Percentiles rank a stretch among this genome's conserved stretches.
These are phyloP conservation scores for Chamaecyparis obtusa DNA, from an alignment of 75 land plant species.

Conservation along the genomic window DNA sequence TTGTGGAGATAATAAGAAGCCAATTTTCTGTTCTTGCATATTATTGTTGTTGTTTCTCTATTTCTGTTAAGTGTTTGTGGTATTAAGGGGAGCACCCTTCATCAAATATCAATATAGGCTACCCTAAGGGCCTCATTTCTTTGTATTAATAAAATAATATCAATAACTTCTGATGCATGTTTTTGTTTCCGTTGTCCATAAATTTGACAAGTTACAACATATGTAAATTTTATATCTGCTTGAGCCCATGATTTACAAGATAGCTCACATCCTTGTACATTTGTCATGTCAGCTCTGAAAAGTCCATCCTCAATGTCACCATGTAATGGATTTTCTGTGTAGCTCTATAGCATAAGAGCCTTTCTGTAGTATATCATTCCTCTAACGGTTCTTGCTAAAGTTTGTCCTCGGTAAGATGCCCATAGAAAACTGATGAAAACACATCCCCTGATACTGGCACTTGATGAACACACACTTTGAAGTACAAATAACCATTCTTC, in stretches of 20 bases:
- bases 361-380: constrained; percentile 99
- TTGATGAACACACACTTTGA: too few relatives aligned
- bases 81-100: too few relatives aligned
- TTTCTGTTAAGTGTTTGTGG: too few relatives aligned
- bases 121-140: constrained; percentile 92
- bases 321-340: constrained; percentile 41
- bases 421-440: too few relatives aligned
- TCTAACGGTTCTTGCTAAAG: constrained; percentile 91
- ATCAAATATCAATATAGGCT: constrained; percentile 82
- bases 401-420: constrained; percentile 93
- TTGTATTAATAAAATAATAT: constrained; percentile 78
- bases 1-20: too few relatives aligned
- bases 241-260: constrained; percentile 69
- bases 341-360: constrained; percentile 83
- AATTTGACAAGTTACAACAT: constrained; percentile 95
- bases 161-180: constrained; percentile 64
- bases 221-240: constrained; percentile 90
- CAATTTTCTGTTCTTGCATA: too few relatives aligned
- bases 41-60: too few relatives aligned
- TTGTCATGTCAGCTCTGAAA: constrained; percentile 20
- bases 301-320: constrained; percentile 48
- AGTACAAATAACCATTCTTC: too few relatives aligned
- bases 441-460: too few relatives aligned
- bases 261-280: constrained; percentile 45
- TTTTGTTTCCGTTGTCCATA: constrained; percentile 90